Base-by-base conservation (phyloP, 2,329 filamentous ascomycete species). In the Neopestalotiopsis rosae region DNA sequence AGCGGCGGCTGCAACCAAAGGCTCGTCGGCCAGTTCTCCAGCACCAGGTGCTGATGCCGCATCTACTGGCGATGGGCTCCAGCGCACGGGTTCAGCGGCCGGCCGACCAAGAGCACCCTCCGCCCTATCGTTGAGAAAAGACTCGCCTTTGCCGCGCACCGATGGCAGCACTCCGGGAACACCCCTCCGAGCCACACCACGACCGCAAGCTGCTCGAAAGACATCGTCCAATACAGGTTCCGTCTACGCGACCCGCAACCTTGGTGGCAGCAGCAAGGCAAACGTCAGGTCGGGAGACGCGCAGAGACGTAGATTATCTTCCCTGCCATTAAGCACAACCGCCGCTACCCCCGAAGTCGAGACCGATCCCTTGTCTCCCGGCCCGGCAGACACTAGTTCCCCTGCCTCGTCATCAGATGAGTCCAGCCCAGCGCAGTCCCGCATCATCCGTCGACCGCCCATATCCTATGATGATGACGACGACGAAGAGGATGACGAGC, bases 401-500 rank as follows among this genome's bases (percentile, higher is more conserved):
- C 76, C 76, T 0, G 72, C 67, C n/a, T 73, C 74, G 1, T 77
- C 78, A 0, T 79, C 79, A 0, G 79, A 79, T 0, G 78, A 78
- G 0, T 88, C 86, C 0, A 84, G 83, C 70, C 86, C 86, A 0
- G 87, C 85, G 3, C 85, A 89, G 74, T 90, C 87, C 14, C 84
- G 88, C 68, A 89, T 90, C 71, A 89, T 90, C 74, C 86, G 87
- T 28, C 85, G 88, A 2, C 88, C 88, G 3, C 88, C 88, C 12
- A 83, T 86, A 24, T 88, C 85, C 68, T 81, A 84, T 63, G 69
- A 69, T 71, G 76, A 74, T 20, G 81, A 84, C n/a, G 85, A 81
- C 24, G 87, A 88, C n/a, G 89, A 88, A 6, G 86, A 84, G 12
- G 85, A 86, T 1, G 87, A 89, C 67, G 87, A 88, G 71, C 87